Evolutionary conservation across 352 stramenopile genomes (phyloP).

Genomic region (Phytophthora tubulina): DNA sequence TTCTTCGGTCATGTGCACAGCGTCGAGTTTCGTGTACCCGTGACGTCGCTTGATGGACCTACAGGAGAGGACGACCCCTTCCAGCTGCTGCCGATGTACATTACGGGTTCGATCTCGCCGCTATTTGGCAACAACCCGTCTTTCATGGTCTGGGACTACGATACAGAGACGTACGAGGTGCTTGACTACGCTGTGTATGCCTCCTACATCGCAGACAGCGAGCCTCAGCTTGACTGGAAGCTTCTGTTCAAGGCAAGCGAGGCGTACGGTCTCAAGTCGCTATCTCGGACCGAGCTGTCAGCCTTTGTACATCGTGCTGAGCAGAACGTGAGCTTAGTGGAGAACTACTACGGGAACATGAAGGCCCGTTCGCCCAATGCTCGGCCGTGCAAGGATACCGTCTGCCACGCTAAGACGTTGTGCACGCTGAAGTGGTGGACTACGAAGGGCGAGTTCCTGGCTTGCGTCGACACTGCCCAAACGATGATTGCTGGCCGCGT

Average conservation of each 20-base stretch:
- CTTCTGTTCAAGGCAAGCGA: slow-evolving; percentile 65
- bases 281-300: slow-evolving; percentile 55
- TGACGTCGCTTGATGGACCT: slow-evolving; percentile 32
- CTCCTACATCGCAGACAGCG: slow-evolving; percentile 65
- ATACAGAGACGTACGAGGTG: slow-evolving; percentile 78
- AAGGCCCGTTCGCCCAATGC: slow-evolving; percentile 73
- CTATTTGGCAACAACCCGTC: slow-evolving; percentile 94
- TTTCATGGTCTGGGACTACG: slow-evolving; percentile 91
- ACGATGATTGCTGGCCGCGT: slow-evolving; percentile 9
- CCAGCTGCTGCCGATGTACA: slow-evolving; percentile 79
- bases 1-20: slow-evolving; percentile 95
- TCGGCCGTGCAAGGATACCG: slow-evolving; percentile 48
- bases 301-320: slow-evolving; percentile 61
- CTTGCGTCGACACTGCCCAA: slow-evolving; percentile 59
- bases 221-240: slow-evolving; percentile 68
- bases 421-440: slow-evolving; percentile 89
- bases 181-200: slow-evolving; percentile 84
- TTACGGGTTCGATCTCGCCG: slow-evolving; percentile 89
- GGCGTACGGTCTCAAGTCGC: slow-evolving; percentile 65
- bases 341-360: slow-evolving; percentile 88
- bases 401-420: slow-evolving; percentile 72
- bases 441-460: slow-evolving; percentile 73
- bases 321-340: slow-evolving; percentile 61
- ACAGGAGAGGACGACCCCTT: slow-evolving; percentile 28
- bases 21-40: slow-evolving; percentile 90